Conservation (phyloP, 2,329 filamentous ascomycete species). For the Talaromyces albobiverticillius region DNA sequence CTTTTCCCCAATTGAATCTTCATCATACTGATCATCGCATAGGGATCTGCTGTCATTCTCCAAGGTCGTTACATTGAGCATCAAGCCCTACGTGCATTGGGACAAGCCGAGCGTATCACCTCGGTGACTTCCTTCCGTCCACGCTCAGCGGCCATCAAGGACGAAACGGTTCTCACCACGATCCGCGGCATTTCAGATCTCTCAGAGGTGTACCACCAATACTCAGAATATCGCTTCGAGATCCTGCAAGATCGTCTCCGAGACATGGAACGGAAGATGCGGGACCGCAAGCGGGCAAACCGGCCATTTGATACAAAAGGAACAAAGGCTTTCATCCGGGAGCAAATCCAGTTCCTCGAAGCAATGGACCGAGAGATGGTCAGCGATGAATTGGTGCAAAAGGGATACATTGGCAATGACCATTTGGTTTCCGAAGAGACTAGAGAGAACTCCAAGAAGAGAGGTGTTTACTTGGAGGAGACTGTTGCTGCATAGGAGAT, state of each 20-base stretch:
- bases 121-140: constrained; percentile 67
- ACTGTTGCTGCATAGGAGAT: constrained; percentile 5
- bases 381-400: constrained; percentile 37
- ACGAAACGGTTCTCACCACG: constrained; percentile 61
- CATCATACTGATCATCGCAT: constrained; percentile 9
- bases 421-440: constrained; percentile 38
- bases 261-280: constrained; percentile 22
- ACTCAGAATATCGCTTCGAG: constrained; percentile 60
- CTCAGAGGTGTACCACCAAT: constrained; percentile 59
- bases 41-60: constrained; percentile 63
- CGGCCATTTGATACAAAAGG: constrained; percentile 30
- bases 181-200: constrained; percentile 59
- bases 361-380: constrained; percentile 42
- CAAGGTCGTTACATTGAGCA: constrained; percentile 68
- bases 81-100: constrained; percentile 58
- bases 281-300: constrained; percentile 30
- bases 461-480: constrained; percentile 6
- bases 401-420: constrained; percentile 34
- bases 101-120: constrained; percentile 60
- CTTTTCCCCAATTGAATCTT: background rate
- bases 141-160: constrained; percentile 51
- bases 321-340: constrained; percentile 26
- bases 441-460: constrained; percentile 27
- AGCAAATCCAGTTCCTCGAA: constrained; percentile 29
- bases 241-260: constrained; percentile 59